Evolutionary conservation across 1,284 basidiomycete species (phyloP).

Genomic region (Rhodotorula sp.): DNA sequence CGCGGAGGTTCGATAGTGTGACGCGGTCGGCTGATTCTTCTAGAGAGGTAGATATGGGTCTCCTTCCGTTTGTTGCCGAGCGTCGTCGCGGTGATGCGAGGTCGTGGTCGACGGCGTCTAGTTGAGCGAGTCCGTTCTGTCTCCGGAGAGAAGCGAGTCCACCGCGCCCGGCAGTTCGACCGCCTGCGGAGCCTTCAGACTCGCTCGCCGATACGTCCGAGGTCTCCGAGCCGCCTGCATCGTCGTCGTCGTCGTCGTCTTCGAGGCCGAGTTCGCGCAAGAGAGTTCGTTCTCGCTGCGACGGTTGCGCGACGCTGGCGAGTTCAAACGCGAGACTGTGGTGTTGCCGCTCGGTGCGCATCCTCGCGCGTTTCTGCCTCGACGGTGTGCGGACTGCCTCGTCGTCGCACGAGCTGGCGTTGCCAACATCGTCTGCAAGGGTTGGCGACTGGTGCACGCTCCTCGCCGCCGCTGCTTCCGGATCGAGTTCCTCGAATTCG

Average conservation of each 20-base stretch:
- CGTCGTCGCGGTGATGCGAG: too few species aligned
- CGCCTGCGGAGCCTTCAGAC: neutral
- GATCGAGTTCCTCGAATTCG: neutral
- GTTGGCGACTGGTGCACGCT: neutral
- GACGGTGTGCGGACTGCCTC: neutral
- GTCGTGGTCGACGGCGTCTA: too few species aligned
- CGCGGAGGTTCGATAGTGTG: neutral
- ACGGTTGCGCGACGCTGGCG: conserved; percentile 16
- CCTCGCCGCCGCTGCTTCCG: neutral
- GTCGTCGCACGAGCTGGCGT: neutral
- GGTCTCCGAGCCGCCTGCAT: neutral
- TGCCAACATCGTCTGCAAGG: neutral
- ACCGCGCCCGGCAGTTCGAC: neutral
- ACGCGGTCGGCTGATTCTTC: too few species aligned
- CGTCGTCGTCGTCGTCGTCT: conserved; percentile 14
- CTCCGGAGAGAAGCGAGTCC: too few species aligned
- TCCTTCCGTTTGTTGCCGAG: too few species aligned
- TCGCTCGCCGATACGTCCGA: neutral
- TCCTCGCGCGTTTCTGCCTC: neutral
- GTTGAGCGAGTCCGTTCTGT: too few species aligned
- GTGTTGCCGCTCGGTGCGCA: neutral
- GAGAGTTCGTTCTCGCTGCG: conserved; percentile 9
- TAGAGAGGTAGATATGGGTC: too few species aligned
- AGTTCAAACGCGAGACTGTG: conserved; percentile 33
- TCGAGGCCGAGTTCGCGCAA: conserved; percentile 31